A percentile compares a stretch with the other conserved stretches of the same genome.
phyloP scores from a whole-genome alignment of 108 stramenopile genomes.

The Skeletonema potamos region DNA sequence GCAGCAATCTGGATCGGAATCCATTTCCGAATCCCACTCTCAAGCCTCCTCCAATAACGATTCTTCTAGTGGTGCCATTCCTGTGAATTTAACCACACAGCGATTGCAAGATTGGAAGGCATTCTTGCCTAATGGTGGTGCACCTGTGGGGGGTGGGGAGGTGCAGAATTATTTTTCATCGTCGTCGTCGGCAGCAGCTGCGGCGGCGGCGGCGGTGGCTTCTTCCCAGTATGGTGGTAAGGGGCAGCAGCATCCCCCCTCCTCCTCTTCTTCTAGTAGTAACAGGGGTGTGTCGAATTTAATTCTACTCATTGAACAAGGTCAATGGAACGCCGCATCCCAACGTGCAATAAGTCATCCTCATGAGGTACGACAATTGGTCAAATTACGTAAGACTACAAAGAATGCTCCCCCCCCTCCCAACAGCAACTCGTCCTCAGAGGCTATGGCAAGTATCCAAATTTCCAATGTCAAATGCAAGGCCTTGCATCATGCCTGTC shows the following conservation, averaged over 20 bases:
- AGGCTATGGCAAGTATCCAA: constrained; percentile 27
- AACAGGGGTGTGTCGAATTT: constrained; percentile 25
- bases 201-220: no score
- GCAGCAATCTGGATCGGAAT: neutral
- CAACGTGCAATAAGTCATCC: constrained; percentile 34
- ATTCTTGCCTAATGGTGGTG: neutral
- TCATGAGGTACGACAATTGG: constrained; percentile 43
- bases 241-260: no score
- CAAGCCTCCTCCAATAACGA: constrained; percentile 1
- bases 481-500: constrained; percentile 86
- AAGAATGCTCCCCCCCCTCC: neutral
- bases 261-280: no score
- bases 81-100: constrained; percentile 30
- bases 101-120: constrained; percentile 31
- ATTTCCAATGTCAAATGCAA: constrained; percentile 75
- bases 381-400: constrained; percentile 45
- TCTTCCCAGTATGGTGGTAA: no score
- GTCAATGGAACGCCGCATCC: constrained; percentile 29
- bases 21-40: constrained; percentile 1
- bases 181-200: neutral
- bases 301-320: constrained; percentile 41
- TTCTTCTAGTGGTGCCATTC: neutral
- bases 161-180: neutral
- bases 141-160: neutral
- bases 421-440: neutral